These are phyloP conservation scores for Botryotinia calthae DNA, from an alignment of 2,329 filamentous ascomycete genomes.

Conservation along the genomic window DNA sequence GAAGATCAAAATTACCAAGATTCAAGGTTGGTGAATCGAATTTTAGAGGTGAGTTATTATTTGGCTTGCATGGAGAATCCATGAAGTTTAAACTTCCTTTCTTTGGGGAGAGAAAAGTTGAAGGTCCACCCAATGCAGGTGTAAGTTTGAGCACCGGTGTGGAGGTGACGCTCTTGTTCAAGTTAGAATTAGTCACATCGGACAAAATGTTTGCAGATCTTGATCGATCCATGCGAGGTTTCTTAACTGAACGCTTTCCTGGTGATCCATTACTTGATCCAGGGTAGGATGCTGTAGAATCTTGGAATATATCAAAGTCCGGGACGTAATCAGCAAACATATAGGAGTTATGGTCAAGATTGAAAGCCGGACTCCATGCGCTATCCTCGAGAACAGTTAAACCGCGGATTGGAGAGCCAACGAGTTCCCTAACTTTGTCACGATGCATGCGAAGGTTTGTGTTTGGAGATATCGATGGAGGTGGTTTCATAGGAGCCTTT, in stretches of 20 bases:
- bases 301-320: slow-evolving; percentile 63
- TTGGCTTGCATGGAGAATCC: slow-evolving; percentile 55
- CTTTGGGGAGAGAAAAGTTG: slow-evolving; percentile 53
- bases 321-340: slow-evolving; percentile 49
- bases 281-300: slow-evolving; percentile 41
- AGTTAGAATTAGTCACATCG: slow-evolving; percentile 49
- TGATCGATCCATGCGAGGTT: slow-evolving; percentile 60
- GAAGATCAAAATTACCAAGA: slow-evolving; percentile 31
- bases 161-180: slow-evolving; percentile 52
- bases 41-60: slow-evolving; percentile 32
- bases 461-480: slow-evolving; percentile 82
- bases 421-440: slow-evolving; percentile 74
- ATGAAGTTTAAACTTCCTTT: slow-evolving; percentile 47
- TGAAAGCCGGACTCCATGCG: slow-evolving; percentile 66
- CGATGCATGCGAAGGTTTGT: slow-evolving; percentile 89
- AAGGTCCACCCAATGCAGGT: slow-evolving; percentile 36
- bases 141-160: slow-evolving; percentile 52
- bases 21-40: slow-evolving; percentile 29
- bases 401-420: slow-evolving; percentile 71
- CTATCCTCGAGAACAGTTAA: slow-evolving; percentile 51
- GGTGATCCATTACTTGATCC: slow-evolving; percentile 60
- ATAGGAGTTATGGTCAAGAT: slow-evolving; percentile 54
- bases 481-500: slow-evolving; percentile 55
- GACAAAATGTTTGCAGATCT: slow-evolving; percentile 60
- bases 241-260: slow-evolving; percentile 60